These are phyloP conservation scores for Dactylellina cionopaga DNA, from an alignment of 2,329 filamentous ascomycete species.

Conservation along the genomic window DNA sequence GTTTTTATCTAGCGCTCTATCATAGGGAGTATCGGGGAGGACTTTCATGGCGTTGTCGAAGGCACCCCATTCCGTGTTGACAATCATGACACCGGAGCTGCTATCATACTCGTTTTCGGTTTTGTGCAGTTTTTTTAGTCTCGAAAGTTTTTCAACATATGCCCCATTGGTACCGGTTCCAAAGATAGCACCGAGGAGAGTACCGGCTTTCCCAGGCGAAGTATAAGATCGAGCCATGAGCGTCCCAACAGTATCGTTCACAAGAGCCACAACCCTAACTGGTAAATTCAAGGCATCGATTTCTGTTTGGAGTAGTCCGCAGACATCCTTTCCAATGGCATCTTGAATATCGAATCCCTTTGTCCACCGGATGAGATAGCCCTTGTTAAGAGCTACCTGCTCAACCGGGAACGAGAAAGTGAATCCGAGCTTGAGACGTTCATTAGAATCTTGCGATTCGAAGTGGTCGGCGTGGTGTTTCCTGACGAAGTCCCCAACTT, in stretches of 20 bases:
- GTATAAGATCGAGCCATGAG: slow-evolving; percentile 98
- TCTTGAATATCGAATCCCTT: slow-evolving; percentile 99
- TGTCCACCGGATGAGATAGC: slow-evolving; percentile 93
- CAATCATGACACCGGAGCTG: slow-evolving; percentile 90
- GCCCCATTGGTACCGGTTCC: slow-evolving; percentile 97
- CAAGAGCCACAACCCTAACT: slow-evolving; percentile 91
- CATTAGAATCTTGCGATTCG: slow-evolving; percentile 63
- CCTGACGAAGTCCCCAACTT: slow-evolving; percentile 88
- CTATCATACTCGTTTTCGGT: slow-evolving; percentile 73
- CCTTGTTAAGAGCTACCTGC: slow-evolving; percentile 94
- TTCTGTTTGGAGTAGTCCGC: slow-evolving; percentile 84
- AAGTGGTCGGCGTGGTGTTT: slow-evolving; percentile 91
- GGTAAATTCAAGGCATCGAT: slow-evolving; percentile 87
- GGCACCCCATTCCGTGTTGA: slow-evolving; percentile 98
- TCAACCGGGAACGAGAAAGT: slow-evolving; percentile 98
- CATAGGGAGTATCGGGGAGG: slow-evolving; percentile 85
- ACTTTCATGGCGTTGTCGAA: slow-evolving; percentile 95
- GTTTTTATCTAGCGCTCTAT: slow-evolving; percentile 78
- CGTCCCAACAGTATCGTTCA: slow-evolving; percentile 97
- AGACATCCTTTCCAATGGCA: slow-evolving; percentile 92
- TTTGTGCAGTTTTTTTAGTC: slow-evolving; percentile 77
- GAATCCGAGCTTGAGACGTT: slow-evolving; percentile 82
- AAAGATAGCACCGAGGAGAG: slow-evolving; percentile 94
- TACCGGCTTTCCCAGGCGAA: slow-evolving; percentile 84
- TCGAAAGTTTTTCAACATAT: slow-evolving; percentile 89